These are phyloP conservation scores for Musa balbisiana DNA, from an alignment of 202 grass and related monocot species.

Conservation along the genomic window DNA sequence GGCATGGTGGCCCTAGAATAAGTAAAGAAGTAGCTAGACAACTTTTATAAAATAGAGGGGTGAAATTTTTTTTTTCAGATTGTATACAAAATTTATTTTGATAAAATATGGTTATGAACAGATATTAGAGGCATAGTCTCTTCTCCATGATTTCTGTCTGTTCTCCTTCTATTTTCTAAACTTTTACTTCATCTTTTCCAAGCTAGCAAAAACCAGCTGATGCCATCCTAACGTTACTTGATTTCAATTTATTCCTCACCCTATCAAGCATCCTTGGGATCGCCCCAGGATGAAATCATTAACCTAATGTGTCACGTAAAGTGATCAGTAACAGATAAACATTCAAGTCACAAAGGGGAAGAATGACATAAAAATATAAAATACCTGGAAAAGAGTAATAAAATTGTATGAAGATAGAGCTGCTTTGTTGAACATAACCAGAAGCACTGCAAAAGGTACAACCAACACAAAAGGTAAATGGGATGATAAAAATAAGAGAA, in stretches of 20 bases:
- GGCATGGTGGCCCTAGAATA: no score
- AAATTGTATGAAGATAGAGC: slow-evolving; percentile 82
- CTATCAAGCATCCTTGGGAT: not conserved
- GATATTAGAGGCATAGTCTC: no score
- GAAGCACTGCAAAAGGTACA: slow-evolving; percentile 56
- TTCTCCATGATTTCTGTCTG: no score
- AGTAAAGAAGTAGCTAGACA: no score
- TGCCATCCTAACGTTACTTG: not conserved
- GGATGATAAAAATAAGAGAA: not conserved
- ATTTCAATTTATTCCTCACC: not conserved
- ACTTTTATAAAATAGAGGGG: no score
- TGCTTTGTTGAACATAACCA: slow-evolving; percentile 98
- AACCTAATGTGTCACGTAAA: not conserved
- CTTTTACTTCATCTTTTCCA: no score
- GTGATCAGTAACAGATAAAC: slow-evolving; percentile 9
- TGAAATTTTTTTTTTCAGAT: no score
- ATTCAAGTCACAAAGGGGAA: not conserved
- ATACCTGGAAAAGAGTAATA: slow-evolving; percentile 94
- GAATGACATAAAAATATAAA: not conserved
- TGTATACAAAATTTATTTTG: no score
- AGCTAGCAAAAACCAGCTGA: not conserved
- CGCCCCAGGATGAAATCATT: not conserved
- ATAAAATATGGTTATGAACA: no score
- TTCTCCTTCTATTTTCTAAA: no score
- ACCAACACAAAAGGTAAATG: slow-evolving; percentile 13